Base-by-base conservation (phyloP, 202 grass and related monocot species). In the Carex arenaria region DNA sequence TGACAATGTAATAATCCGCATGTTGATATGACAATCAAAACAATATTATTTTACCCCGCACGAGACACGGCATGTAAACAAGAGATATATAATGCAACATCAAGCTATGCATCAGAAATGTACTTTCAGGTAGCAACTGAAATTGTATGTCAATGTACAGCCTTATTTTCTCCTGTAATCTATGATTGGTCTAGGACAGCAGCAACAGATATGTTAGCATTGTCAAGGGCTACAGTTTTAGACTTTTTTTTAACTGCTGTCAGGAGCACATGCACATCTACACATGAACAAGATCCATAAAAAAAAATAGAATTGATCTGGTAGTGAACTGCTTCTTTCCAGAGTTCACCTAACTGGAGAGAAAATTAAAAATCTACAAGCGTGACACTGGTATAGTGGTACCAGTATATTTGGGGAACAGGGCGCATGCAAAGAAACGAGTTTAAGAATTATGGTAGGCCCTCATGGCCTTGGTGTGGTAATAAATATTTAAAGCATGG, bases 371-470 rank as follows among this genome's bases (percentile, higher is more conserved):
- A 42, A 10, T 4, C 0, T 5, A 60, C 30, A 40, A 75, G 26
- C 49, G 31, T 76, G 53, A 60, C 54, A 60, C 31, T 78, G 7
- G 9, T n/a, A 60, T 42, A 38, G 74, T 20, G 74, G 74, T 78
- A 34, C 53, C 17, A 32, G 53, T 57, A 78, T 78, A 59, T 78
- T 78, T 78, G 52, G 74, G 54, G 31, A 78, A 60, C 8, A 60
- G 74, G 1, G 74, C 74, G 74, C 74, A 78, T 60, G 74, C 74
- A 78, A 38, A 54, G 15, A 78, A 78, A 78, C 74, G 40, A 22
- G 26, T 78, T 20, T 60, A 20, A 19, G 74, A 57, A 60, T 78
- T 40, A 31, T 56, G 49, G 72, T 76, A 36, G 72, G 51, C 72
- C 51, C 72, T 3, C 6, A 47, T 30, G 71, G 47, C 47, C 10